Conservation (phyloP, 768 basidiomycete species). For the Mycena crocata region DNA sequence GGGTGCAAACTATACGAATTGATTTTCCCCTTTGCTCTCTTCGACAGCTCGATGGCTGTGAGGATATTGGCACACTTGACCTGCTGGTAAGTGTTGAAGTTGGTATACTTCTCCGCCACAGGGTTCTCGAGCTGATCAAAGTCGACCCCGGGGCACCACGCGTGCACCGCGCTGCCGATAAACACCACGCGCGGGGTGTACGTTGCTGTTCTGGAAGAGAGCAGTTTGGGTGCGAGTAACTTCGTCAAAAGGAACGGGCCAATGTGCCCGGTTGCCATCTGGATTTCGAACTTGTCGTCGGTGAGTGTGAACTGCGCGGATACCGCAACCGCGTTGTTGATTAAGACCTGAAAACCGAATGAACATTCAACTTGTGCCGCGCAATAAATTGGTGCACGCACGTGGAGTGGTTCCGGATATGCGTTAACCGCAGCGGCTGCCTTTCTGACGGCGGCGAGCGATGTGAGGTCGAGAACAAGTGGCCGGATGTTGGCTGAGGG, state of each 20-base stretch:
- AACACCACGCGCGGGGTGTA: not conserved
- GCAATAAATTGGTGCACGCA: not conserved
- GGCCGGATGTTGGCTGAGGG: slow-evolving; percentile 4
- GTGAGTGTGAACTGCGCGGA: not conserved
- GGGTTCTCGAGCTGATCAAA: not conserved
- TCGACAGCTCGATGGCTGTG: slow-evolving; percentile 1
- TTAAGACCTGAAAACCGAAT: not conserved
- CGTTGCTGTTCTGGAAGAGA: not conserved
- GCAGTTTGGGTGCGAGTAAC: not conserved
- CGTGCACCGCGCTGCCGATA: not conserved
- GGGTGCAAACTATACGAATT: not conserved
- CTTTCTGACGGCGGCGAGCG: not conserved
- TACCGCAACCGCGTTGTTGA: not conserved
- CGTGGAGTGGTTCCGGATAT: slow-evolving; percentile 1
- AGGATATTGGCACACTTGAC: slow-evolving; percentile 1
- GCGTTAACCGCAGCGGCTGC: slow-evolving; percentile 4
- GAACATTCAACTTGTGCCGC: too few relatives aligned
- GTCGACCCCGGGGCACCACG: not conserved
- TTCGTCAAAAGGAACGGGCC: not conserved
- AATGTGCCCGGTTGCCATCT: not conserved
- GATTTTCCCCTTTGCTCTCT: not conserved
- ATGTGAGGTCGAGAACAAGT: not conserved
- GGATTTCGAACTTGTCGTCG: not conserved
- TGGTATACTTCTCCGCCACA: not conserved
- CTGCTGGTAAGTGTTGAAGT: not conserved